phyloP scores from a whole-genome alignment of 2,329 filamentous ascomycete species.

The Pezicula radicicola region DNA sequence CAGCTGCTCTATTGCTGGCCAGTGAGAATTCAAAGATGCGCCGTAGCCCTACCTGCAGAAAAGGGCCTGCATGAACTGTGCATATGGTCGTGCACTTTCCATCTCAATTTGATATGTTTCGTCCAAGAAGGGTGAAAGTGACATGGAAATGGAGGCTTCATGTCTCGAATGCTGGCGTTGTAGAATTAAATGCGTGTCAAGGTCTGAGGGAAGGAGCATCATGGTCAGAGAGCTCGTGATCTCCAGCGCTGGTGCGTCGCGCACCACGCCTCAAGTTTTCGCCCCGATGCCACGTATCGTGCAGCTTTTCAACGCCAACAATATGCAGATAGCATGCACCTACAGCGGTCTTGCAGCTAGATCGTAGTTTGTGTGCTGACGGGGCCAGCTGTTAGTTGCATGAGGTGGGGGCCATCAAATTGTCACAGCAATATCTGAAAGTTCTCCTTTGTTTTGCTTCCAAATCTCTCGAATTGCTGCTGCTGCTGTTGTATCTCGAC shows the following conservation, averaged over 20 bases:
- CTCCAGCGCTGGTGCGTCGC: not conserved
- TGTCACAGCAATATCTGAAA: not conserved
- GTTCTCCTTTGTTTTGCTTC: not conserved
- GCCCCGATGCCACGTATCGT: slow-evolving; percentile 3
- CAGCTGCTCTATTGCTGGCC: too few species aligned
- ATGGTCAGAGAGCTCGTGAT: not conserved
- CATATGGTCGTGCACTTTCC: not conserved
- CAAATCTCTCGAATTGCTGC: not conserved
- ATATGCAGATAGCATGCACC: not conserved
- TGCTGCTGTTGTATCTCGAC: not conserved
- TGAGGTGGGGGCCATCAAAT: slow-evolving; percentile 1
- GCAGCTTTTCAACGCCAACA: slow-evolving; percentile 2
- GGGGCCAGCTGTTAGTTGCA: not conserved
- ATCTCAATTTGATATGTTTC: not conserved
- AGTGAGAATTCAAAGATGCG: too few species aligned
- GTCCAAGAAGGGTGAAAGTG: not conserved
- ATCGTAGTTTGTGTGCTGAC: slow-evolving; percentile 1
- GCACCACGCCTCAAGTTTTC: not conserved
- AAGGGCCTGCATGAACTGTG: not conserved
- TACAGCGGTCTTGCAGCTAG: slow-evolving; percentile 5
- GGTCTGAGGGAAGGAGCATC: not conserved
- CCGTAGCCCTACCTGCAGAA: too few species aligned
- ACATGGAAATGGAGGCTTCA: not conserved
- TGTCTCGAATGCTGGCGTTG: not conserved
- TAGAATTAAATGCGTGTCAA: not conserved